Evolutionary conservation across 495 filamentous ascomycete species (phyloP), one percentile per base, ranked within the genome.

Genomic region (Penicillium tannophilum): DNA sequence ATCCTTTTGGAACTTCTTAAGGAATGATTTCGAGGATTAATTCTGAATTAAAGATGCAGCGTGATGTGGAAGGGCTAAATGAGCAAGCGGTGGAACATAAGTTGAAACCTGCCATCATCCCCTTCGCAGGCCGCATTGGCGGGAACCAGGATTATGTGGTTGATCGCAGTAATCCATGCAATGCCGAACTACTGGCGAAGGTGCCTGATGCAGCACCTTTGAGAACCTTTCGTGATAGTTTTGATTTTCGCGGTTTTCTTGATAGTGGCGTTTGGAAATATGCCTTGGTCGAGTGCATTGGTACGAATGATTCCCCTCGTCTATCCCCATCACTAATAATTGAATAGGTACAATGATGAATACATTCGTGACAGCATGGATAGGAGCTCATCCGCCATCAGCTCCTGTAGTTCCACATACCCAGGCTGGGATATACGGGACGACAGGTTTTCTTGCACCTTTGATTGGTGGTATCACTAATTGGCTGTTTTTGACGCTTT

Each of bases 51-150:
- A 28, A 28, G 0, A 28, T 28, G 28, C 28, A 28, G 28, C 28
- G 28, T 28, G 28, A 28, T 7, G 28, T 5, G 28, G 28, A 28
- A 28, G 28, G 28, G 1, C 28, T 28, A 28, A 28, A 4, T 28
- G 28, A 28, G 4, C 20, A 23, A 23, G 1, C 20, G 20, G 2
- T 23, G 20, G 20, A 23, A 23, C 20, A 23, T 23, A 23, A 23
- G 20, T 23, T 23, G 20, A 23, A 23, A 23, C 35, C 35, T 39
- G 2, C 20, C n/a, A 12, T 46, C 14, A n/a, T 36, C 33, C 68
- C 73, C 3, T 79, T 77, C 58, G 72, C 71, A 5, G 74, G 74
- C n/a, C 69, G 73, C 17, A 61, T 79, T 17, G 76, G 74, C 39
- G 76, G 72, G 7, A 79, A 77, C 49, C 72, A 74, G 52, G 61